Conservation (phyloP, 495 filamentous ascomycete species). For the Penicillium argentinense region DNA sequence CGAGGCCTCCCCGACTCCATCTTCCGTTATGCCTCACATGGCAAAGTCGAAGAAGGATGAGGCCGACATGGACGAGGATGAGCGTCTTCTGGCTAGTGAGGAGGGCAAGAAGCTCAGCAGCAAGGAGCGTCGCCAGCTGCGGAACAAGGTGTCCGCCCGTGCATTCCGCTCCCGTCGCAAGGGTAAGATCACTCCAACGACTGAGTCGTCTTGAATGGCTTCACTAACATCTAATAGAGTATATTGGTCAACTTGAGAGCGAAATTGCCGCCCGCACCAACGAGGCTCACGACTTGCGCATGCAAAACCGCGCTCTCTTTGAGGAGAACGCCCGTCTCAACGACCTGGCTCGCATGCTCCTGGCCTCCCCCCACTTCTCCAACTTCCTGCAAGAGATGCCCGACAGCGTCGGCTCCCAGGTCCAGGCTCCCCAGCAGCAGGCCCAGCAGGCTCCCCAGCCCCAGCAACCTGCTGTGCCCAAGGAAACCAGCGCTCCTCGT, state of each 20-base stretch:
- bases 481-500: slow-evolving; percentile 64
- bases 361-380: slow-evolving; percentile 84
- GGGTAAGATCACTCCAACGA: slow-evolving; percentile 59
- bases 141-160: slow-evolving; percentile 97
- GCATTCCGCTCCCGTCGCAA: slow-evolving; percentile 95
- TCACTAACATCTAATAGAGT: slow-evolving; percentile 67
- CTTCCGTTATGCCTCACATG: slow-evolving; percentile 45
- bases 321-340: slow-evolving; percentile 79
- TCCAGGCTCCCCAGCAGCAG: slow-evolving; percentile 38
- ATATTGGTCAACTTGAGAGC: slow-evolving; percentile 87
- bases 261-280: slow-evolving; percentile 72
- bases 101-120: slow-evolving; percentile 96
- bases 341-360: slow-evolving; percentile 76
- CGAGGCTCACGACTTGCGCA: slow-evolving; percentile 69
- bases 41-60: slow-evolving; percentile 80
- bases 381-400: slow-evolving; percentile 75
- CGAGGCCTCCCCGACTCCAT: slow-evolving; percentile 45
- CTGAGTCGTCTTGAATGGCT: not conserved
- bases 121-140: slow-evolving; percentile 89
- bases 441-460: slow-evolving; percentile 39
- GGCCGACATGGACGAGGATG: slow-evolving; percentile 98
- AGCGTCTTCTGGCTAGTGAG: slow-evolving; percentile 86
- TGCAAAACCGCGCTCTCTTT: slow-evolving; percentile 68
- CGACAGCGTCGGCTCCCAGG: slow-evolving; percentile 44
- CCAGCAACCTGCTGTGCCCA: slow-evolving; percentile 41